phyloP scores from a whole-genome alignment of 202 grass and related monocot genomes.

The Musa balbisiana region DNA sequence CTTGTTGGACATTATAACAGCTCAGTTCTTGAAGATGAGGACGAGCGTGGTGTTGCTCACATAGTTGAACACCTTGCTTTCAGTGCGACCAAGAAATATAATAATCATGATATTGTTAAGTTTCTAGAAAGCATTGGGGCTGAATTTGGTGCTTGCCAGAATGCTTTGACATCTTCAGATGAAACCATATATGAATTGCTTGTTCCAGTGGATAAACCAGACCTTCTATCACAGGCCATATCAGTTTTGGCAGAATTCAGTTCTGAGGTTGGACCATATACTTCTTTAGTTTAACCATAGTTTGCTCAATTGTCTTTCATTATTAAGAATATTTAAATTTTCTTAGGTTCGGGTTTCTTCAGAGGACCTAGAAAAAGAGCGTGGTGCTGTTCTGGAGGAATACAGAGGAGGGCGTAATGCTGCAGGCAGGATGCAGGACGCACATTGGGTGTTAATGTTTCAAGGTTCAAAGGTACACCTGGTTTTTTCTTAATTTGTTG shows the following conservation, averaged over 20 bases:
- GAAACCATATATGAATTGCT: constrained; percentile 99
- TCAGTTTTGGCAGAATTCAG: constrained; percentile 90
- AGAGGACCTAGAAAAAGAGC: constrained; percentile 92
- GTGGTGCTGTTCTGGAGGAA: constrained; percentile 92
- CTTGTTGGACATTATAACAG: constrained; percentile 31
- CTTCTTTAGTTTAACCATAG: neutral
- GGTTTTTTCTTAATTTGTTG: constrained; percentile 2
- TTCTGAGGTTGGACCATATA: constrained; percentile 49
- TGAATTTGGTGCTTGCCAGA: constrained; percentile 94
- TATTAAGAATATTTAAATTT: neutral
- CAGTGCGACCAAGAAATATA: constrained; percentile 85
- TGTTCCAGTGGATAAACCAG: constrained; percentile 87
- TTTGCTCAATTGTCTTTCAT: neutral
- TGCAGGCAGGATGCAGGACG: constrained; percentile 84
- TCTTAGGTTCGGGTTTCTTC: constrained; percentile 68
- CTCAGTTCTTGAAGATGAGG: constrained; percentile 88
- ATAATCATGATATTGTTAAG: constrained; percentile 95
- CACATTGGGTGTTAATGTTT: constrained; percentile 90
- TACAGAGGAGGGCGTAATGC: constrained; percentile 95
- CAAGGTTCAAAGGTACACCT: constrained; percentile 75
- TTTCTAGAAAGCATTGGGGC: constrained; percentile 99
- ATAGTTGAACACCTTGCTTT: constrained; percentile 97
- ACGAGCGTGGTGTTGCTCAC: constrained; percentile 91
- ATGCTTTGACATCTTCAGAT: constrained; percentile 96
- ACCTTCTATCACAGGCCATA: constrained; percentile 82